These are phyloP conservation scores for Kwoniella botswanensis DNA, from an alignment of 768 basidiomycete genomes.

Conservation along the genomic window DNA sequence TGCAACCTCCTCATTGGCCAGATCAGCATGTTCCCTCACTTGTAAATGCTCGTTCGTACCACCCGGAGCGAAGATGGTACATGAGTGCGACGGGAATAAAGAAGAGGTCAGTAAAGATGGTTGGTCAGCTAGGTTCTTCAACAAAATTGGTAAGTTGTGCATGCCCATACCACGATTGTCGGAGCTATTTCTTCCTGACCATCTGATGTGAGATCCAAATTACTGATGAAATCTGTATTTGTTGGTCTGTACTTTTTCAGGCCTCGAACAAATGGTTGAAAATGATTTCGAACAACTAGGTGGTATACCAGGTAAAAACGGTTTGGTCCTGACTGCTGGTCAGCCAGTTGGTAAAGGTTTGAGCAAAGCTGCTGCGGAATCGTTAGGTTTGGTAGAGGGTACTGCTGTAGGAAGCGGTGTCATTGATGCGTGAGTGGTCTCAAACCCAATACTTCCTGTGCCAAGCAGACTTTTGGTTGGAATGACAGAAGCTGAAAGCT, in stretches of 20 bases:
- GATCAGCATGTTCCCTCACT: slow-evolving; percentile 90
- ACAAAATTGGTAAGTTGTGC: slow-evolving; percentile 71
- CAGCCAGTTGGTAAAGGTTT: slow-evolving; percentile 85
- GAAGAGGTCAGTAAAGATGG: slow-evolving; percentile 64
- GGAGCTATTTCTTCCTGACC: no score
- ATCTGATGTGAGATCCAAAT: no score
- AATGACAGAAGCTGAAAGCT: background rate
- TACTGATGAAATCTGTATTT: no score
- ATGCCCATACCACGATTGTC: no score
- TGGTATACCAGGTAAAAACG: slow-evolving; percentile 64
- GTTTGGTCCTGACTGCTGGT: slow-evolving; percentile 73
- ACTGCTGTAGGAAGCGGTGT: slow-evolving; percentile 92
- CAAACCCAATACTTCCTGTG: background rate
- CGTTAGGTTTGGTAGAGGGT: slow-evolving; percentile 81
- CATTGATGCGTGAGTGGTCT: slow-evolving; percentile 79
- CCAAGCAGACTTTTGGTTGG: background rate
- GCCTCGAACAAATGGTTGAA: slow-evolving; percentile 59
- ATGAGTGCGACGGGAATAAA: slow-evolving; percentile 51
- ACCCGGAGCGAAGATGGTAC: slow-evolving; percentile 58
- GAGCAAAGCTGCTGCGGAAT: slow-evolving; percentile 74
- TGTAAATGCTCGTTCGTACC: slow-evolving; percentile 97
- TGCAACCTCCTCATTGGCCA: slow-evolving; percentile 73
- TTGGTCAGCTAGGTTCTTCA: slow-evolving; percentile 89
- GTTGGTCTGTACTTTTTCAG: slow-evolving; percentile 2
- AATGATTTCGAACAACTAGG: slow-evolving; percentile 78